phyloP scores from a whole-genome alignment of 78 protist species.

The Corallochytrium limacisporum region DNA sequence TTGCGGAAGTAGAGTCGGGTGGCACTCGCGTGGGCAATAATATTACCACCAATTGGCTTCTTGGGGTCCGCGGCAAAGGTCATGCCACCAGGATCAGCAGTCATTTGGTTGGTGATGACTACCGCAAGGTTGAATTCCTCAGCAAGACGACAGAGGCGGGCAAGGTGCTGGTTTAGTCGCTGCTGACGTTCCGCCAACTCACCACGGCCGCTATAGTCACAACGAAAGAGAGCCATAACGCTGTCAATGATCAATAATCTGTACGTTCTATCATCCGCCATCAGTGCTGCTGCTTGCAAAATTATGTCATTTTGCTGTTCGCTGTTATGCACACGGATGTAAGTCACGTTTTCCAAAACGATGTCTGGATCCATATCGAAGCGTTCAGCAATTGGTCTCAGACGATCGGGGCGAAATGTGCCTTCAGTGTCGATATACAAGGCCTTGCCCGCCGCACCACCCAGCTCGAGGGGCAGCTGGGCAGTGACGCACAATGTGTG shows the following conservation, averaged over 20 bases:
- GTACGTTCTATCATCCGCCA: constrained; percentile 65
- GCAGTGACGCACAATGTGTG: constrained; percentile 88
- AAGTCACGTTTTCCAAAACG: constrained; percentile 91
- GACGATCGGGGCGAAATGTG: constrained; percentile 93
- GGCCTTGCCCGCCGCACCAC: constrained; percentile 96
- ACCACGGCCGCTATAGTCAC: constrained; percentile 95
- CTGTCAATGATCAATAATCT: constrained; percentile 86
- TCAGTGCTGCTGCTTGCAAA: constrained; percentile 76
- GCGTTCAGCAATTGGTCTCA: constrained; percentile 81
- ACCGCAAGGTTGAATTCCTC: constrained; percentile 96
- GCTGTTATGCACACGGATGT: constrained; percentile 63
- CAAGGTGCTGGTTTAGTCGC: constrained; percentile 81
- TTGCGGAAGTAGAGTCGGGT: constrained; percentile 80
- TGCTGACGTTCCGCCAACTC: constrained; percentile 85
- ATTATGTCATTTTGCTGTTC: constrained; percentile 80
- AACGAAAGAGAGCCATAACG: constrained; percentile 90
- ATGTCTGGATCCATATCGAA: constrained; percentile 54
- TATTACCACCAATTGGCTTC: constrained; percentile 61
- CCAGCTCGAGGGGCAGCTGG: constrained; percentile 41
- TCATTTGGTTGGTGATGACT: constrained; percentile 95
- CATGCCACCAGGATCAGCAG: constrained; percentile 63
- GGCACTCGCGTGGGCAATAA: constrained; percentile 96
- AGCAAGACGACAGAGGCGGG: constrained; percentile 78
- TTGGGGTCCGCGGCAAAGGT: constrained; percentile 59
- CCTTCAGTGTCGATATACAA: constrained; percentile 98